Conservation (phyloP, 805 yeast genomes). For the Schwanniomyces sp. region DNA sequence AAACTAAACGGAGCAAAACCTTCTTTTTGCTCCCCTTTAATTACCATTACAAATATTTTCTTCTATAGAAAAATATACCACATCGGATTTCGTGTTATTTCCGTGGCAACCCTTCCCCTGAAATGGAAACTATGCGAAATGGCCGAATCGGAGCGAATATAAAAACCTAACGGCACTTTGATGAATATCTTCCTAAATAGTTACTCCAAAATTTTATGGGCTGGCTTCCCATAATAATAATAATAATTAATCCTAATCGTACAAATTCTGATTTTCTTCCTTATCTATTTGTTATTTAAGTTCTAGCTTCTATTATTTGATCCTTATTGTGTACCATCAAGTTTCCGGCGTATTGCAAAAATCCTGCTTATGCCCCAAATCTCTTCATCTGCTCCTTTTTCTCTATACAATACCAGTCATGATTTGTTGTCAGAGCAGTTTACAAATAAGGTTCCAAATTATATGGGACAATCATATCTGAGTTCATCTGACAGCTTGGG, state of each 20-base stretch:
- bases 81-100: neutral
- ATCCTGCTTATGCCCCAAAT: neutral
- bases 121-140: neutral
- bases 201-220: neutral
- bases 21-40: too few species aligned
- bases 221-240: neutral
- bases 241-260: neutral
- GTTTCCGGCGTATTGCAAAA: conserved; percentile 1
- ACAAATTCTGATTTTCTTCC: neutral
- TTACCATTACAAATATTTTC: too few species aligned
- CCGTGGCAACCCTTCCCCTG: neutral
- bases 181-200: neutral
- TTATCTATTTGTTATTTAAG: neutral
- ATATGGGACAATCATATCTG: conserved; percentile 8
- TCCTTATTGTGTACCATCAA: neutral
- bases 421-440: neutral
- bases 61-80: too few species aligned
- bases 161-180: conserved; percentile 1
- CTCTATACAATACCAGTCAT: neutral
- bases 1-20: too few species aligned
- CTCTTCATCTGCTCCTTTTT: conserved; percentile 1
- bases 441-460: neutral
- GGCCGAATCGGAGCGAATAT: conserved; percentile 1
- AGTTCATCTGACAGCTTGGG: neutral
- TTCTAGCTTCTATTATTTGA: neutral